Percentiles rank a stretch among this genome's conserved stretches.
Conservation (phyloP, 192 early-diverging fungal species). For the Backusella sp. region DNA sequence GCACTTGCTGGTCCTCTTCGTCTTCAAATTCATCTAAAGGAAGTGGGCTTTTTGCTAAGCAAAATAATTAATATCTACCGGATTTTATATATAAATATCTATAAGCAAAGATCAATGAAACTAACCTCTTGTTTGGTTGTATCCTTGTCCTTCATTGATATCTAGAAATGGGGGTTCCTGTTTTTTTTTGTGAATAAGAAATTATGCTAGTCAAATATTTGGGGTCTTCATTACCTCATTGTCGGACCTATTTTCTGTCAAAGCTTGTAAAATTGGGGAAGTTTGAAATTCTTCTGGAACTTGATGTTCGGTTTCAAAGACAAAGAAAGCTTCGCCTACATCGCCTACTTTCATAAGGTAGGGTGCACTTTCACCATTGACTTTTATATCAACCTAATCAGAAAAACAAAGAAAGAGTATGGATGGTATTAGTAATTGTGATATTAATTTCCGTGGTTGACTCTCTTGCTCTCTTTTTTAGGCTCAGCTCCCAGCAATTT, state of each 20-base stretch:
- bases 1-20: constrained; percentile 15
- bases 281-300: constrained; percentile 93
- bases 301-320: constrained; percentile 86
- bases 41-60: not conserved
- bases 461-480: not conserved
- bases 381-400: constrained; percentile 72
- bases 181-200: constrained; percentile 6
- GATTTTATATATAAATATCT: not conserved
- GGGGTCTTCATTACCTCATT: constrained; percentile 25
- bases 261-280: constrained; percentile 78
- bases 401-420: not conserved
- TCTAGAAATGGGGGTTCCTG: constrained; percentile 37
- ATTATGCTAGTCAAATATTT: not conserved
- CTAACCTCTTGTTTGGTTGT: not conserved
- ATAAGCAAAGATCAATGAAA: not conserved
- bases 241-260: constrained; percentile 24
- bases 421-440: not conserved
- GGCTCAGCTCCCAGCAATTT: not conserved
- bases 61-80: not conserved
- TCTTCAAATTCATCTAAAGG: constrained; percentile 28
- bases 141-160: constrained; percentile 30
- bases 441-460: not conserved
- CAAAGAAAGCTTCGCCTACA: constrained; percentile 97
- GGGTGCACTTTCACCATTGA: constrained; percentile 76
- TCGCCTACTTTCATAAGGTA: constrained; percentile 97